Evolutionary conservation across 1,284 basidiomycete species (phyloP), one percentile per base, ranked within the genome.

Genomic region (Inonotus obliquus): DNA sequence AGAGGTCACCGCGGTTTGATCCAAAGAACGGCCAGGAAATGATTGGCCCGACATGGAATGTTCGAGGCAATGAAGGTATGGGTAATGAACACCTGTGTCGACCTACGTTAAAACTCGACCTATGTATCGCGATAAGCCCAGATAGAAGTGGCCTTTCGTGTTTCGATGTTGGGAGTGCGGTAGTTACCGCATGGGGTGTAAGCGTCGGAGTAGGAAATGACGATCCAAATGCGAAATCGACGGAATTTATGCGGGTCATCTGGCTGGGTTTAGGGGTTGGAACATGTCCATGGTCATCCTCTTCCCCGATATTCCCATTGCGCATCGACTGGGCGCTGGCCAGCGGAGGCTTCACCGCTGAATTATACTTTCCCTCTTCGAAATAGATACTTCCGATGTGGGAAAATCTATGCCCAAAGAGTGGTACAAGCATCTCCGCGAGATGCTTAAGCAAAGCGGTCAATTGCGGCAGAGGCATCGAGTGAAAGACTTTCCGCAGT

Each of bases 21-120:
- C 90, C 90, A 70, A 92, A 92, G 78, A 92, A 92, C 1, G 90
- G 87, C 89, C 91, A 92, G 2, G 89, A 91, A 60, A 92, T 82
- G 68, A 92, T 92, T 6, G 87, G 86, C 1, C 89, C 89, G 44
- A 92, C 77, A 60, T 86, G 82, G 70, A 81, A 84, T 29, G 27
- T 45, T 19, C 35, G 59, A 47, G 59, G 39, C 39, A 54, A 54
- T 17, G 35, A 54, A 25, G 39, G 53, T 4, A 25, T 35, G 32
- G 45, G n/a, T 32, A 29, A 9, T 21, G 45, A 48, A 19, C 19
- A 23, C 27, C 27, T 44, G 19, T 32, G 56, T 47, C 51, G 51
- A 4, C 29, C 51, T 32, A 32, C 55, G 7, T 32, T n/a, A 10
- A 39, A 38, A 13, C 37, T 29, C 25, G 41, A 11, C 27, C 59